Conservation (phyloP, 2,329 filamentous ascomycete species). For the Metarhizium rileyi region DNA sequence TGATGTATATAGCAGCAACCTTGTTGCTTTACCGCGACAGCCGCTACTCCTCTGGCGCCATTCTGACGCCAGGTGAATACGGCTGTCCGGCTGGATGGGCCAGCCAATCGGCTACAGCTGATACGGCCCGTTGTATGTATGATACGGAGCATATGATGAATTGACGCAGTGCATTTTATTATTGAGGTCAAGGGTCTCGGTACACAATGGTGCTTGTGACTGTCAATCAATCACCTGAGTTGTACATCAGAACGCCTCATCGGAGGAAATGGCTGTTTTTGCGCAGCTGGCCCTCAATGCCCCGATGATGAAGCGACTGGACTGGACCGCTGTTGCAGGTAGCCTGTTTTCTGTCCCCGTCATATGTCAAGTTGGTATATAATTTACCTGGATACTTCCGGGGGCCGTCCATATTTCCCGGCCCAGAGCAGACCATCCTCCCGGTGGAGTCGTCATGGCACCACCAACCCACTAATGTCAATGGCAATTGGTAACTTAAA, state of each 20-base stretch:
- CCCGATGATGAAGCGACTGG: too few relatives aligned
- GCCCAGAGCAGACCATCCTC: background rate
- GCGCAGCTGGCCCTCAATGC: too few relatives aligned
- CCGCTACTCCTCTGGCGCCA: background rate
- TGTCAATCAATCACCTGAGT: too few relatives aligned
- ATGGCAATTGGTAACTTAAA: background rate
- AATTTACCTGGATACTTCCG: too few relatives aligned
- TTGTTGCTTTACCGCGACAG: background rate
- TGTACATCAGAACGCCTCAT: too few relatives aligned
- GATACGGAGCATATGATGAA: background rate
- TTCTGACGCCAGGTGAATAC: background rate
- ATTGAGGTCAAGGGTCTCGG: too few relatives aligned
- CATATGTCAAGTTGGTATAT: too few relatives aligned
- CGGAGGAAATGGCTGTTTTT: too few relatives aligned
- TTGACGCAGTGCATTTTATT: background rate
- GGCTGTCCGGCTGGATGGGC: background rate
- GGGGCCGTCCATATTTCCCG: too few relatives aligned
- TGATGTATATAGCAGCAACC: slow-evolving; percentile 1
- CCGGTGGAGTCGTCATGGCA: background rate
- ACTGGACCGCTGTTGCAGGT: too few relatives aligned
- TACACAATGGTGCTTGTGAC: too few relatives aligned
- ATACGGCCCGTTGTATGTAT: background rate
- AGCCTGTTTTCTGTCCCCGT: too few relatives aligned
- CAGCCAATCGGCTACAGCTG: background rate
- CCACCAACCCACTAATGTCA: background rate